Conservation (phyloP, 2,329 filamentous ascomycete species). For the Emergomyces orientalis region DNA sequence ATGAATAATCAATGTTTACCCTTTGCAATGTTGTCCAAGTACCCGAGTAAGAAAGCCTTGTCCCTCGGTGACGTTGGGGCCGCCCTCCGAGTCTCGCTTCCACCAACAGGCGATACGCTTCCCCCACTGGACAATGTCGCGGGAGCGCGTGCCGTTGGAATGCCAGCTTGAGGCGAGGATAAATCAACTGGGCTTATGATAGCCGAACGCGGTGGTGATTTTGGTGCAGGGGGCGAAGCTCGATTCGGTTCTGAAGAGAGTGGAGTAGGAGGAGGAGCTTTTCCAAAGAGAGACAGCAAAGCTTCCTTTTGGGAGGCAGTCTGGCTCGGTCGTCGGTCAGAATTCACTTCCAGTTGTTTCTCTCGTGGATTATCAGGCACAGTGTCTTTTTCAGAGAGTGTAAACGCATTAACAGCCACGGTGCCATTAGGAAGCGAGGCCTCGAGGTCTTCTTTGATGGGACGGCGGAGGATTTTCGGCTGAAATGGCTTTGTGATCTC, state of each 20-base stretch:
- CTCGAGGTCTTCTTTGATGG: slow-evolving; percentile 32
- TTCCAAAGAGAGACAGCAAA: slow-evolving; percentile 55
- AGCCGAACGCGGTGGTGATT: slow-evolving; percentile 15
- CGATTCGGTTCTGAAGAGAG: slow-evolving; percentile 13
- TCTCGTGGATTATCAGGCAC: slow-evolving; percentile 13
- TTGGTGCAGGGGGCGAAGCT: slow-evolving; percentile 6
- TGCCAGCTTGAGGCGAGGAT: slow-evolving; percentile 11
- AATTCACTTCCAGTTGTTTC: slow-evolving; percentile 17
- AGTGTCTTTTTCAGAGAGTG: slow-evolving; percentile 17
- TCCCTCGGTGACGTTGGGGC: slow-evolving; percentile 54
- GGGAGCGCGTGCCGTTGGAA: background rate
- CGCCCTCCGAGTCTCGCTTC: slow-evolving; percentile 16
- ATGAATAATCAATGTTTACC: slow-evolving; percentile 26
- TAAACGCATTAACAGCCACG: slow-evolving; percentile 19
- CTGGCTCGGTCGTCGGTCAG: slow-evolving; percentile 34
- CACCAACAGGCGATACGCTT: slow-evolving; percentile 17
- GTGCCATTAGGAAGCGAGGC: slow-evolving; percentile 23
- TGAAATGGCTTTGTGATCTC: slow-evolving; percentile 41
- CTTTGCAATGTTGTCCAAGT: slow-evolving; percentile 52
- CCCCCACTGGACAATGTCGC: slow-evolving; percentile 15
- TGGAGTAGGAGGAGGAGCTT: slow-evolving; percentile 27
- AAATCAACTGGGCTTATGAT: slow-evolving; percentile 18
- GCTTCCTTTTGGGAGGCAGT: slow-evolving; percentile 40
- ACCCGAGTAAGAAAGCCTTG: slow-evolving; percentile 66
- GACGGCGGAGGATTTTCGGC: slow-evolving; percentile 46